Percentiles rank a stretch among this genome's conserved stretches.
Evolutionary conservation across 768 basidiomycete species (phyloP).

Genomic region (Lentinus tigrinus): DNA sequence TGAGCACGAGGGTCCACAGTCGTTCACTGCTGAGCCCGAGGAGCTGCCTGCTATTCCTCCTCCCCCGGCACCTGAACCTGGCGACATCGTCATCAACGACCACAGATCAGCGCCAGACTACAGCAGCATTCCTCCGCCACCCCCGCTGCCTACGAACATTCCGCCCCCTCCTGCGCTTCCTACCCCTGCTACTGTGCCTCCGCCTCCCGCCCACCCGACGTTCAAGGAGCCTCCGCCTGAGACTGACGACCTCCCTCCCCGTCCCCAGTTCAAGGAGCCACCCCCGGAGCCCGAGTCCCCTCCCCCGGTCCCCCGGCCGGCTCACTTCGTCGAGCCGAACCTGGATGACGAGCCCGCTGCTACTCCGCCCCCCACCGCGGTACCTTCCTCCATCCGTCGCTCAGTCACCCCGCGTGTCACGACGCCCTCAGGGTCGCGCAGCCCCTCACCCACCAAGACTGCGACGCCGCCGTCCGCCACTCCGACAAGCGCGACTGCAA

Average conservation of each 20-base stretch:
- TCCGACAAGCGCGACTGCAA: conserved; percentile 44
- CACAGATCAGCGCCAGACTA: conserved; percentile 3
- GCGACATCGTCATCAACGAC: conserved; percentile 14
- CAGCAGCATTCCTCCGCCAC: conserved; percentile 16
- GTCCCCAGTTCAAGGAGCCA: conserved; percentile 41
- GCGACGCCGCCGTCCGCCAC: conserved; percentile 33
- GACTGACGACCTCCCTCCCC: conserved; percentile 45
- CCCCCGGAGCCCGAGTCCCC: conserved; percentile 22
- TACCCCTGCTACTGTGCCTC: conserved; percentile 2
- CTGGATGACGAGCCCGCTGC: conserved; percentile 47
- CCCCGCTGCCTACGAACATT: conserved; percentile 6
- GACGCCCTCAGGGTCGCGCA: conserved; percentile 34
- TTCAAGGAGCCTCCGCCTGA: conserved; percentile 70
- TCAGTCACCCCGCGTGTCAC: conserved; percentile 29
- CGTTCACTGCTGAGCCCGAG: conserved; percentile 18
- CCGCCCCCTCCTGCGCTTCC: conserved; percentile 12
- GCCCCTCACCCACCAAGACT: conserved; percentile 35
- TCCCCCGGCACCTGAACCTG: conserved; percentile 17
- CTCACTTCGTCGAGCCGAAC: conserved; percentile 44
- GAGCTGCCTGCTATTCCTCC: conserved; percentile 25
- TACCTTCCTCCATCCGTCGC: conserved; percentile 15
- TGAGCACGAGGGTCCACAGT: background rate
- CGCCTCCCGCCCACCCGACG: conserved; percentile 35
- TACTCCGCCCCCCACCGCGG: conserved; percentile 12
- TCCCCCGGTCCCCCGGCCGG: conserved; percentile 1